These are phyloP conservation scores for Xylaria digitata DNA, from an alignment of 2,329 filamentous ascomycete species.

Conservation along the genomic window DNA sequence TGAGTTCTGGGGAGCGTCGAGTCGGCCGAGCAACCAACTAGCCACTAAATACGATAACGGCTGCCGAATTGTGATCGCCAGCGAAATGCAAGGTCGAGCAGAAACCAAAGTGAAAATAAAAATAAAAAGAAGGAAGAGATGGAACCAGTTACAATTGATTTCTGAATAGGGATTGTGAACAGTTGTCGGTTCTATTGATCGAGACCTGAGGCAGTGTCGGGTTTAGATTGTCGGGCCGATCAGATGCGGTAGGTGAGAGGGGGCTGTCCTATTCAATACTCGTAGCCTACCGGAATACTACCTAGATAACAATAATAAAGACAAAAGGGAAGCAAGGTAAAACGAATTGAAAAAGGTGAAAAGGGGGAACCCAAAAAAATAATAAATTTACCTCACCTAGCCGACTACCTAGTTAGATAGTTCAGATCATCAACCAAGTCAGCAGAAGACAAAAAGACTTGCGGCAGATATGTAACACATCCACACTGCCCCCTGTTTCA, in stretches of 20 bases:
- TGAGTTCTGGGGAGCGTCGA: neutral
- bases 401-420: too few species aligned
- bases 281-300: too few species aligned
- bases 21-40: constrained; percentile 35
- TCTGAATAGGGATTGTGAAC: neutral
- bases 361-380: too few species aligned
- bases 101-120: neutral
- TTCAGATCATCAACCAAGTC: constrained; percentile 9
- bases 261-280: too few species aligned
- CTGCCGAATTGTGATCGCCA: neutral
- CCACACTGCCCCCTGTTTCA: constrained; percentile 32
- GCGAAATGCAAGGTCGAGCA: neutral
- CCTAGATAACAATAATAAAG: neutral
- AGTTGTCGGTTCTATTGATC: neutral
- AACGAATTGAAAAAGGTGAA: too few species aligned
- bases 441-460: constrained; percentile 10
- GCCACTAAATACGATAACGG: too few species aligned
- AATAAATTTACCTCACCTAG: neutral
- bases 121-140: neutral
- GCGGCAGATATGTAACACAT: constrained; percentile 35
- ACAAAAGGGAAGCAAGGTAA: neutral
- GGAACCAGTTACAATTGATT: neutral
- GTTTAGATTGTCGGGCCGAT: neutral
- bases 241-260: neutral
- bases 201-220: neutral